phyloP scores from a whole-genome alignment of 768 basidiomycete genomes.

The Tephrocybe rancida region DNA sequence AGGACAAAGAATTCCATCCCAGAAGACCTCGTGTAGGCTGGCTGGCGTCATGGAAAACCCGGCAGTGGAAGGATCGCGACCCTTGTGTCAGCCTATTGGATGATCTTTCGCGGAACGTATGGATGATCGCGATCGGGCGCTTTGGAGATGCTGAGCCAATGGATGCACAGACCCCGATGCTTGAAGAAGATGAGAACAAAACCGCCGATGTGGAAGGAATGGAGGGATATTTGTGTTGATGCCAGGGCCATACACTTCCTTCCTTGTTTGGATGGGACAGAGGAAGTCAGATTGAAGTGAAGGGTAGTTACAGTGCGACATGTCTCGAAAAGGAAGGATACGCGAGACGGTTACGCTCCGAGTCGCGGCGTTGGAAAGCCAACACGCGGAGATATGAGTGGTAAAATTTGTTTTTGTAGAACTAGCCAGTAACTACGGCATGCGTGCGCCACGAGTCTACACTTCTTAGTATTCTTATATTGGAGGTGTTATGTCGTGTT shows the following conservation, averaged over 20 bases:
- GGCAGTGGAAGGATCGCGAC: not conserved
- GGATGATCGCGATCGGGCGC: not conserved
- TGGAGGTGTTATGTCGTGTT: constrained; percentile 15
- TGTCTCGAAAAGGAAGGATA: constrained; percentile 10
- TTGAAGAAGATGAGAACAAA: too few species aligned
- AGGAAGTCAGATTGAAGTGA: not conserved
- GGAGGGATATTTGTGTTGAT: not conserved
- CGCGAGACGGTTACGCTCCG: not conserved
- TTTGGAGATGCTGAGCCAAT: too few species aligned
- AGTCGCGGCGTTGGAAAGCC: constrained; percentile 11
- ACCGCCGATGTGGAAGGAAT: not conserved
- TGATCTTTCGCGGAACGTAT: not conserved
- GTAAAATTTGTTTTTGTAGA: not conserved
- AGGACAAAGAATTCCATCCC: too few species aligned
- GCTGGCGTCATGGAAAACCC: not conserved
- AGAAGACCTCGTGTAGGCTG: too few species aligned
- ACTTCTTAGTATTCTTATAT: not conserved
- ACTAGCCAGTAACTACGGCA: not conserved
- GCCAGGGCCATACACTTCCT: not conserved
- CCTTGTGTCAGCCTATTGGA: not conserved
- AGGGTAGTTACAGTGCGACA: constrained; percentile 18
- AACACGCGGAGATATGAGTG: constrained; percentile 7
- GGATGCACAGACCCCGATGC: too few species aligned
- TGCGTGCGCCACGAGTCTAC: constrained; percentile 13
- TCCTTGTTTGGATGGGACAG: constrained; percentile 1